Evolutionary conservation across 768 basidiomycete species (phyloP).

Genomic region (Tricholoma terreum): DNA sequence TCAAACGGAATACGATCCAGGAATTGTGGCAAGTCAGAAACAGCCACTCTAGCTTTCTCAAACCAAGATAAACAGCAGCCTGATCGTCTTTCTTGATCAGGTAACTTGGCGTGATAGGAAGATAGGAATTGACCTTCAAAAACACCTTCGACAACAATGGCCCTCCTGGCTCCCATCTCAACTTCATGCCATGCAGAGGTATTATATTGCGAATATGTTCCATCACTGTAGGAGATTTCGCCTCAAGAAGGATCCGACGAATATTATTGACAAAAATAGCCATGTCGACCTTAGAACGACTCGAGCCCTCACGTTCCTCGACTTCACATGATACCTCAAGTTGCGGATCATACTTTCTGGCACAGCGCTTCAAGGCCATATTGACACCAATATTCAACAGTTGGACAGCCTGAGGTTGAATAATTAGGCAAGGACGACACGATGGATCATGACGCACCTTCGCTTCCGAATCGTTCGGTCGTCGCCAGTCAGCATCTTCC

Average conservation of each 20-base stretch:
- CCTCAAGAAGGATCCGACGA: neutral
- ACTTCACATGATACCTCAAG: neutral
- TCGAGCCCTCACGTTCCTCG: neutral
- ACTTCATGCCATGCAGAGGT: neutral
- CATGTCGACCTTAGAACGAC: slow-evolving; percentile 12
- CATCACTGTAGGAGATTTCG: neutral
- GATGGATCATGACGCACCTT: too few species aligned
- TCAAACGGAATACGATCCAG: neutral
- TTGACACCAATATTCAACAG: too few species aligned
- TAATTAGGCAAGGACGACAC: too few species aligned
- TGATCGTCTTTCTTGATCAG: neutral
- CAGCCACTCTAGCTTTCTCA: neutral
- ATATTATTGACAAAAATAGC: neutral
- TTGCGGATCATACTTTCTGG: neutral
- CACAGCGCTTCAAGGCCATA: neutral
- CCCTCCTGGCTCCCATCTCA: neutral
- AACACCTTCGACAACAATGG: neutral
- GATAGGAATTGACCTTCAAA: neutral
- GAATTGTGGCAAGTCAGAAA: slow-evolving; percentile 9
- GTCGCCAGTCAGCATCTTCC: neutral
- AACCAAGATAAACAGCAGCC: neutral
- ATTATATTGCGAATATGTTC: neutral
- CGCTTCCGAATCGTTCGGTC: neutral
- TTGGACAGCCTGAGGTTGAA: too few species aligned
- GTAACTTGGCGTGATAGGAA: neutral